Conservation (phyloP, 768 basidiomycete species). For the Tulasnella sp. region DNA sequence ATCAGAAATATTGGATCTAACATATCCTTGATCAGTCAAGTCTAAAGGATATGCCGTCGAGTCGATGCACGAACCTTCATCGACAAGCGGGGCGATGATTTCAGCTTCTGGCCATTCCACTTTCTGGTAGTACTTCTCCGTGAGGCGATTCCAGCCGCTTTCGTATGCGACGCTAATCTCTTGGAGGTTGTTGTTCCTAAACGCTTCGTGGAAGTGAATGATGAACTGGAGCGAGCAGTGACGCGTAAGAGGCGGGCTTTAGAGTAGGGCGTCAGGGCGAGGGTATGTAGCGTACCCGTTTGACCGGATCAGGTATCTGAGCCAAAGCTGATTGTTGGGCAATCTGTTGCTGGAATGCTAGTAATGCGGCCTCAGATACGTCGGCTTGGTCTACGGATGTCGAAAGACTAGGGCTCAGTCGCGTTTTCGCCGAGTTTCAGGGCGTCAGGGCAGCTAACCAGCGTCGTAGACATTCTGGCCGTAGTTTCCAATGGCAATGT, state of each 20-base stretch:
- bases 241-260: conserved; percentile 4
- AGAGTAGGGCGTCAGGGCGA: not conserved
- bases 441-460: conserved; percentile 41
- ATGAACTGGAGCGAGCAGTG: conserved; percentile 68
- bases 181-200: conserved; percentile 82
- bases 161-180: conserved; percentile 94
- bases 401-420: not conserved
- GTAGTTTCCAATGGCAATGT: conserved; percentile 63
- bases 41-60: not conserved
- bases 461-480: conserved; percentile 70
- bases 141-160: conserved; percentile 94
- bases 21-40: not conserved
- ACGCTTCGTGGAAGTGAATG: conserved; percentile 90
- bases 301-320: conserved; percentile 83
- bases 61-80: conserved; percentile 63
- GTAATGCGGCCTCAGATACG: conserved; percentile 64
- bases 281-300: conserved; percentile 56
- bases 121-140: conserved; percentile 91
- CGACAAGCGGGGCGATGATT: conserved; percentile 87
- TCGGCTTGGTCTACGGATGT: conserved; percentile 49
- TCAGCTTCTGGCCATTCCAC: conserved; percentile 98
- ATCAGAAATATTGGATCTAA: conserved; percentile 92
- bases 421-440: not conserved
- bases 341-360: conserved; percentile 78
- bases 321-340: conserved; percentile 78